Base-by-base conservation (phyloP, 2,329 filamentous ascomycete species). In the Aspergillus aculeatinus region DNA sequence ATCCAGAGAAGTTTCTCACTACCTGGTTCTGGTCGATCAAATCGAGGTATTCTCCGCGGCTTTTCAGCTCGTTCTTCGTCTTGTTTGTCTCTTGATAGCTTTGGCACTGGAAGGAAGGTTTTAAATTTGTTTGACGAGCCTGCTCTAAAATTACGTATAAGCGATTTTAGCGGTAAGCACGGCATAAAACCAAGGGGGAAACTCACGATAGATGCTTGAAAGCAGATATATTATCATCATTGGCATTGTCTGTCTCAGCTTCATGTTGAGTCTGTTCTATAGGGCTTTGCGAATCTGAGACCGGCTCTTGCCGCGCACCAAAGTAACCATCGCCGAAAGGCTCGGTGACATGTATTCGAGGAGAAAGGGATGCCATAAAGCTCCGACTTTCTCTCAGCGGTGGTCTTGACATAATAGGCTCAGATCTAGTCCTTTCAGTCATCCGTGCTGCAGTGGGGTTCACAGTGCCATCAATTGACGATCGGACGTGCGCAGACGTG, bases 1-100 rank as follows among this genome's bases (percentile, higher is more conserved):
- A 74, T 71, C 72, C 72, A 74, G 12, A 73, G 60, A n/a, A 74
- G 57, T 53, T 73, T 74, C 51, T 74, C 71, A 1, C 67, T 72
- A 23, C 66, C 71, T 23, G 71, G 67, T 21, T 74, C 72, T 11
- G 72, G 72, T 39, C 68, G 66, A 60, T 73, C 71, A 58, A 74
- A 74, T 12, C 71, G 64, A 42, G 71, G 72, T 16, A 63, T 63
- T 19, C 63, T 61, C 19, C 67, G 66, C 42, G 72, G 72, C 21
- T 62, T 61, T 52, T 72, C 70, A 9, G 62, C 52, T 11, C 58
- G 57, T 4, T 70, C 64, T 12, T 64, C 64, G 21, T 65, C 53
- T n/a, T 65, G 62, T 6, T 64, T 67, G 44, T 72, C 70, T 55
- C 67, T 65, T 3, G 59, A 66, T 1, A 62, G 63, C 5, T 55